phyloP scores from a whole-genome alignment of 2,329 filamentous ascomycete genomes.

The Penicillium sp. region DNA sequence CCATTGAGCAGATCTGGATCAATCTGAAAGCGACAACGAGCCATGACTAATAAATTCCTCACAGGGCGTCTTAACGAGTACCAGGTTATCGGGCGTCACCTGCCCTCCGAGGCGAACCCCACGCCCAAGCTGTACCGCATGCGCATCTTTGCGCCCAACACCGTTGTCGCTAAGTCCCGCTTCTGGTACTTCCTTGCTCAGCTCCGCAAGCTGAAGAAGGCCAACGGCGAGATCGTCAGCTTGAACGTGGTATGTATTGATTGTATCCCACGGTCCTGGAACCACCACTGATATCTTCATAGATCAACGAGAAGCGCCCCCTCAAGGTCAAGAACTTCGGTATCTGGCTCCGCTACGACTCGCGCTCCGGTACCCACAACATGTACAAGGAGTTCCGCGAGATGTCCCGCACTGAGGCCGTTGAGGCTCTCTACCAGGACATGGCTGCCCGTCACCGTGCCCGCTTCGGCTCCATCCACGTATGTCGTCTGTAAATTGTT shows the following conservation, averaged over 20 bases:
- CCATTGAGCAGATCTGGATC: conserved; percentile 6
- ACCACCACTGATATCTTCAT: conserved; percentile 17
- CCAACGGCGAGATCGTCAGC: conserved; percentile 97
- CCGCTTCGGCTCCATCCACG: conserved; percentile 97
- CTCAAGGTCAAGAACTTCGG: conserved; percentile 99
- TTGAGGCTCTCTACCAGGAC: conserved; percentile 97
- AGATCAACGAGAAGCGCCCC: conserved; percentile 99
- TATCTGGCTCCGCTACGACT: conserved; percentile 99
- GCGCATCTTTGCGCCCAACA: conserved; percentile 98
- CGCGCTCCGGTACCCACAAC: conserved; percentile 99
- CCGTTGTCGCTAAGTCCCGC: conserved; percentile 97
- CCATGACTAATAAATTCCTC: conserved; percentile 34
- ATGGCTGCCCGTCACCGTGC: conserved; percentile 99
- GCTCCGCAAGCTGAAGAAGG: conserved; percentile 99
- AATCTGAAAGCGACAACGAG: conserved; percentile 5
- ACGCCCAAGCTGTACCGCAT: conserved; percentile 99
- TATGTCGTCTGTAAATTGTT: conserved; percentile 55
- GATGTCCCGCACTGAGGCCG: conserved; percentile 92
- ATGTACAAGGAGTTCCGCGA: conserved; percentile 99
- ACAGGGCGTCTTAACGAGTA: conserved; percentile 99
- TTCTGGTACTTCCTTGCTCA: conserved; percentile 99
- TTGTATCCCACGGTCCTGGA: neutral
- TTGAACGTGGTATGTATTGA: conserved; percentile 78
- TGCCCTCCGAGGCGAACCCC: conserved; percentile 96
- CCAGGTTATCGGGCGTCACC: conserved; percentile 99